phyloP scores from a whole-genome alignment of 805 yeast species.

The Priceomyces haplophilus region DNA sequence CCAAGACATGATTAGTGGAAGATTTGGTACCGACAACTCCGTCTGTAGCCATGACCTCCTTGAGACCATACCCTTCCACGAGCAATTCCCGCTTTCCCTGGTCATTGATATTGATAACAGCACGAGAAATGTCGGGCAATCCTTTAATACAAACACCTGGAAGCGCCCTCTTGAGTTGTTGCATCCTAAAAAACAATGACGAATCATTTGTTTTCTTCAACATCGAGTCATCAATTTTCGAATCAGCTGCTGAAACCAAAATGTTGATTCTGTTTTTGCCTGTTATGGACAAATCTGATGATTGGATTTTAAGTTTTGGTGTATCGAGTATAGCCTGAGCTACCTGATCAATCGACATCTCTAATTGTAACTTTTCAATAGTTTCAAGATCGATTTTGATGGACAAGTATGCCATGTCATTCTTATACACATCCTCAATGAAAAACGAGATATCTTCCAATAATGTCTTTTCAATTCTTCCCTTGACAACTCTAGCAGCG shows the following conservation, averaged over 20 bases:
- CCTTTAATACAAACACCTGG: constrained; percentile 93
- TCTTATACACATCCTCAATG: constrained; percentile 91
- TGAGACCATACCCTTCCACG: constrained; percentile 96
- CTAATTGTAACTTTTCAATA: constrained; percentile 86
- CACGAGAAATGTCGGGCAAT: constrained; percentile 84
- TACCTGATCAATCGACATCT: constrained; percentile 80
- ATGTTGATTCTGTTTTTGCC: constrained; percentile 69
- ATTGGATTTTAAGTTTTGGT: constrained; percentile 81
- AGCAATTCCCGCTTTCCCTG: constrained; percentile 84
- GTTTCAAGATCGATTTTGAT: constrained; percentile 80
- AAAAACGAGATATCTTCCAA: constrained; percentile 82
- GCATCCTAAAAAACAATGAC: constrained; percentile 82
- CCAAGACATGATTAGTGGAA: constrained; percentile 86
- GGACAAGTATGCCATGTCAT: constrained; percentile 71
- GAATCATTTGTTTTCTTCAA: constrained; percentile 33
- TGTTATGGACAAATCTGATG: constrained; percentile 64
- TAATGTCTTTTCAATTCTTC: constrained; percentile 90
- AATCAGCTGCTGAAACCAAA: constrained; percentile 44
- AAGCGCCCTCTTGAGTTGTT: constrained; percentile 77
- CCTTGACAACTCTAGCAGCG: constrained; percentile 98
- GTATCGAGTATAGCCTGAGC: constrained; percentile 78
- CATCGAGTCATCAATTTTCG: constrained; percentile 34
- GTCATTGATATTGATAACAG: constrained; percentile 90
- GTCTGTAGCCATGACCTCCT: constrained; percentile 95
- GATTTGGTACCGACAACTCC: constrained; percentile 91